phyloP scores from a whole-genome alignment of 1,284 basidiomycete species.

The Trametes pubescens region DNA sequence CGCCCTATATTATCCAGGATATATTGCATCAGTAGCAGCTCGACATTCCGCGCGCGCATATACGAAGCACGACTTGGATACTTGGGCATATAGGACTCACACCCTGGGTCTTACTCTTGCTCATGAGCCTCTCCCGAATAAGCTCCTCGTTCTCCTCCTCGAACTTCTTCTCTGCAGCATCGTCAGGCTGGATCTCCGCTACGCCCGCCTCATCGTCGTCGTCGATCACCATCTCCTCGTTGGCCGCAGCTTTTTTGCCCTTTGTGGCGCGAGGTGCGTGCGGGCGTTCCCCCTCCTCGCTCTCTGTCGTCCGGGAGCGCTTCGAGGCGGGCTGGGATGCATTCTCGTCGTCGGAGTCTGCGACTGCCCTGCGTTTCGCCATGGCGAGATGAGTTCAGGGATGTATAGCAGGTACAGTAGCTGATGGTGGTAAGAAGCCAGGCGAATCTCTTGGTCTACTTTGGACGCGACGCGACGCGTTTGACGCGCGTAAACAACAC shows the following conservation, averaged over 20 bases:
- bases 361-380: conserved; percentile 48
- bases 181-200: conserved; percentile 43
- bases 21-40: background rate
- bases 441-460: background rate
- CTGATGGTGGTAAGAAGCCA: conserved; percentile 7
- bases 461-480: conserved; percentile 39
- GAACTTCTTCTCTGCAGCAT: conserved; percentile 64
- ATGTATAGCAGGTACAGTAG: background rate
- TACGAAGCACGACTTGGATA: background rate
- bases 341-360: conserved; percentile 45
- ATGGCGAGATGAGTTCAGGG: conserved; percentile 35
- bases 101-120: conserved; percentile 61
- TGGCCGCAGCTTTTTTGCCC: conserved; percentile 44
- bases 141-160: conserved; percentile 65
- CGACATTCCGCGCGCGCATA: background rate
- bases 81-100: conserved; percentile 53
- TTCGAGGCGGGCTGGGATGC: conserved; percentile 45
- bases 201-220: conserved; percentile 44
- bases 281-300: conserved; percentile 45
- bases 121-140: conserved; percentile 62
- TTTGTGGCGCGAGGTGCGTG: conserved; percentile 39
- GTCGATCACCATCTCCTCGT: conserved; percentile 44
- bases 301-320: conserved; percentile 52
- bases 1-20: conserved; percentile 52
- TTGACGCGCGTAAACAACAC: conserved; percentile 21